Evolutionary conservation across 2,329 filamentous ascomycete species (phyloP), one percentile per base, ranked within the genome.

Genomic region (Pseudogymnoascus sp.): DNA sequence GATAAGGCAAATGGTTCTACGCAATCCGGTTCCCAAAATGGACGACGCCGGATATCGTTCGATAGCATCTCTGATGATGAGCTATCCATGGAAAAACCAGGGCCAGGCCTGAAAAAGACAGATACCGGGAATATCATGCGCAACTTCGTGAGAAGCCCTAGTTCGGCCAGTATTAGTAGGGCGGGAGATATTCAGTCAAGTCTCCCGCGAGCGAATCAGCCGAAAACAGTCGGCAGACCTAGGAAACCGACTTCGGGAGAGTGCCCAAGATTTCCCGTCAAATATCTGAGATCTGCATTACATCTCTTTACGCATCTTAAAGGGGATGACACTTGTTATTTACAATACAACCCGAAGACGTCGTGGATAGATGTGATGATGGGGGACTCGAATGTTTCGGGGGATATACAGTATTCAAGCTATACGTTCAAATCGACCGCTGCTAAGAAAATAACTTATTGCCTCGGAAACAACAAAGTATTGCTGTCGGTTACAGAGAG

Each of bases 51-150:
- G 9, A 33, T 3, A 1, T 18, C n/a, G 10, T 6, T 9, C n/a
- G 48, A 55, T 1, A 55, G n/a, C 29, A 33, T 35, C 29, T 55
- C 48, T 3, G 48, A 55, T 55, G 48, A 55, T 55, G 48, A 55
- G n/a, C 15, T 55, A 55, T 55, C 48, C 8, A 31, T 55, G n/a
- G n/a, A 10, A 29, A 33, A 55, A 55, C 9, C 48, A 33, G 27
- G 2, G 3, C 15, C 15, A 12, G 29, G 10, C 48, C 2, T 10
- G 48, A 55, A 55, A 15, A 55, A 33, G 9, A 12, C 27, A 21
- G 12, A 21, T 8, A 33, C n/a, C 9, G 3, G 42, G 21, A 33
- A n/a, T 21, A n/a, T 55, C 5, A 55, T 55, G 29, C 7, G 27
- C 48, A n/a, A 21, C 3, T 35, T 55, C n/a, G 1, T 2, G n/a